Conservation (phyloP, 345 rosid genomes). For the Streptanthus diversifolius region DNA sequence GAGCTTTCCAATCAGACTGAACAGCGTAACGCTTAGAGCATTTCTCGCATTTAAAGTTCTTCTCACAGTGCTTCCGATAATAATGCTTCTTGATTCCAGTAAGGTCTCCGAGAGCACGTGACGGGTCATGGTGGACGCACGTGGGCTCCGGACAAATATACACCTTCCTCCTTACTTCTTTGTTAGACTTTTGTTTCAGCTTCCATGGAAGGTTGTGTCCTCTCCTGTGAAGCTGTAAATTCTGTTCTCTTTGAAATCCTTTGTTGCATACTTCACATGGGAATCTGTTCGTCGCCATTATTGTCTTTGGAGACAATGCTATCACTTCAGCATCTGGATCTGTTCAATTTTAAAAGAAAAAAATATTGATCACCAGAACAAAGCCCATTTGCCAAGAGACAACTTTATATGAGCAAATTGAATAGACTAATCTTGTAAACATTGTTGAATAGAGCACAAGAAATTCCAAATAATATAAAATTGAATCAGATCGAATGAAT, state of each 20-base stretch:
- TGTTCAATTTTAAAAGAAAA: constrained; percentile 13
- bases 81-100: constrained; percentile 80
- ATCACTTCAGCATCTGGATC: constrained; percentile 90
- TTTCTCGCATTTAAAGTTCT: constrained; percentile 79
- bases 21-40: constrained; percentile 75
- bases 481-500: background rate
- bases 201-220: constrained; percentile 90
- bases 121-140: constrained; percentile 81
- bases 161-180: constrained; percentile 68
- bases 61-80: constrained; percentile 73
- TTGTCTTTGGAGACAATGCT: constrained; percentile 75
- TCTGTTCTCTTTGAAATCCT: constrained; percentile 82
- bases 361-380: background rate
- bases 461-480: background rate
- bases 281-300: constrained; percentile 81
- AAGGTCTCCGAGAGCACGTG: constrained; percentile 78
- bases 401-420: constrained; percentile 1
- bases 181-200: constrained; percentile 65
- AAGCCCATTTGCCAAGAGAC: background rate
- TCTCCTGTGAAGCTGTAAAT: constrained; percentile 77
- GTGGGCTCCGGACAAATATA: constrained; percentile 80
- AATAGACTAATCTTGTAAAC: background rate
- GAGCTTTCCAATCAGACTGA: constrained; percentile 90
- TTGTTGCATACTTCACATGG: constrained; percentile 81
- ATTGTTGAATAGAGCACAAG: background rate